Evolutionary conservation across 192 early-diverging fungal genomes (phyloP).

Genomic region (Kickxella alabastrina): DNA sequence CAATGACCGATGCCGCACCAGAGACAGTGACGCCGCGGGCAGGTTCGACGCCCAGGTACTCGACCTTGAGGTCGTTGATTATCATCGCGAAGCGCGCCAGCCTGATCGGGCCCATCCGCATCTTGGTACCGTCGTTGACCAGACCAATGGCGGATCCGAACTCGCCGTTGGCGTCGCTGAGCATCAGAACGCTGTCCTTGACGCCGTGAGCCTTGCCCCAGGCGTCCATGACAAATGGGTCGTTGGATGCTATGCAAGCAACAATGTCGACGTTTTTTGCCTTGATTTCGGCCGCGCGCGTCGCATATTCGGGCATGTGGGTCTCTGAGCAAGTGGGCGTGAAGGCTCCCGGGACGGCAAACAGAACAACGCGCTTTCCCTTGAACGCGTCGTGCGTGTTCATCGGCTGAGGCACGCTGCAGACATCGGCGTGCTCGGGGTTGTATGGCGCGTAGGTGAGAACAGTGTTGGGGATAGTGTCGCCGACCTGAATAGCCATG

Average conservation of each 20-base stretch:
- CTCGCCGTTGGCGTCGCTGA: slow-evolving; percentile 70
- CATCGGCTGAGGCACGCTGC: slow-evolving; percentile 38
- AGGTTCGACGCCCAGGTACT: slow-evolving; percentile 68
- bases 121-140: slow-evolving; percentile 54
- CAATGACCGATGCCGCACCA: slow-evolving; percentile 58
- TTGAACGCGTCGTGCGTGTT: slow-evolving; percentile 50
- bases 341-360: slow-evolving; percentile 62
- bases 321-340: slow-evolving; percentile 64
- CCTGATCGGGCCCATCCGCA: slow-evolving; percentile 63
- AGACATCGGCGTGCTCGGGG: slow-evolving; percentile 53
- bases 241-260: slow-evolving; percentile 62
- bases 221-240: slow-evolving; percentile 57
- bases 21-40: slow-evolving; percentile 56
- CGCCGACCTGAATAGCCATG: slow-evolving; percentile 55
- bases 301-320: slow-evolving; percentile 66
- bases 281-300: slow-evolving; percentile 56
- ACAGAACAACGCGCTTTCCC: slow-evolving; percentile 57
- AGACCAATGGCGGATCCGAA: slow-evolving; percentile 68
- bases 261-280: slow-evolving; percentile 68
- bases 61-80: slow-evolving; percentile 67
- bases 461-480: slow-evolving; percentile 52
- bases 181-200: slow-evolving; percentile 57
- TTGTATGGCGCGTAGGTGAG: slow-evolving; percentile 55
- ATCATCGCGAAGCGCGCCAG: slow-evolving; percentile 71
- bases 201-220: slow-evolving; percentile 53